Evolutionary conservation across 1,284 basidiomycete species (phyloP), one percentile per base, ranked within the genome.

Genomic region (Inonotus hispidus): DNA sequence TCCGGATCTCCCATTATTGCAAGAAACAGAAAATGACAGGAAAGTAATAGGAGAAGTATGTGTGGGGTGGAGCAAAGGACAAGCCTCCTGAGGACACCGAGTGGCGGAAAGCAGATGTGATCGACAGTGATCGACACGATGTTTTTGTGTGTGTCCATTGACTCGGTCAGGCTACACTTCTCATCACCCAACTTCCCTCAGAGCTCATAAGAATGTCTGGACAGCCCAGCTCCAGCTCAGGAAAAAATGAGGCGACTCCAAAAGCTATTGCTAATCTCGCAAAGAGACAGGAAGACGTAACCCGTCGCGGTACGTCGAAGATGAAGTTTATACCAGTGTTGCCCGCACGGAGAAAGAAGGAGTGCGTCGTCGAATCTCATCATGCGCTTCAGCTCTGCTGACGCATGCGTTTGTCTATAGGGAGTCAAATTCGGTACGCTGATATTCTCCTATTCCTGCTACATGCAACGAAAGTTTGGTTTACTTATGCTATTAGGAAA

Each of bases 291-390:
- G 73, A 77, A 50, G 88, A 90, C 71, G 81, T 85, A 50, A 90
- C 89, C 7, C 77, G 88, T 47, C 81, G 85, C 62, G 87, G 87
- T 32, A 79, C 85, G 0, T 82, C 84, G 66, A 91, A 85, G 70
- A 80, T 91, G 72, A 90, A 88, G 71, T 91, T 91, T 68, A 82
- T 85, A n/a, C 88, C 89, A 1, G 87, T 85, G 7, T 76, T 90
- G 56, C 87, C 88, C 13, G 71, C 79, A 23, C 75, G 87, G 64
- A 81, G 88, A 66, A 88, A 86, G 76, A 88, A 88, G 74, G 86
- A 88, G 88, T 89, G 71, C 77, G 88, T 79, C 77, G 87, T 79
- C 62, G 57, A 39, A 54, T 39, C 32, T 32, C 32, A 8, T 32
- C 8, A 32, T 47, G 35, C 41, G 16, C 35, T 8, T 61, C 16